Base-by-base conservation (phyloP, 2,329 filamentous ascomycete species). In the Clonostachys byssicola region DNA sequence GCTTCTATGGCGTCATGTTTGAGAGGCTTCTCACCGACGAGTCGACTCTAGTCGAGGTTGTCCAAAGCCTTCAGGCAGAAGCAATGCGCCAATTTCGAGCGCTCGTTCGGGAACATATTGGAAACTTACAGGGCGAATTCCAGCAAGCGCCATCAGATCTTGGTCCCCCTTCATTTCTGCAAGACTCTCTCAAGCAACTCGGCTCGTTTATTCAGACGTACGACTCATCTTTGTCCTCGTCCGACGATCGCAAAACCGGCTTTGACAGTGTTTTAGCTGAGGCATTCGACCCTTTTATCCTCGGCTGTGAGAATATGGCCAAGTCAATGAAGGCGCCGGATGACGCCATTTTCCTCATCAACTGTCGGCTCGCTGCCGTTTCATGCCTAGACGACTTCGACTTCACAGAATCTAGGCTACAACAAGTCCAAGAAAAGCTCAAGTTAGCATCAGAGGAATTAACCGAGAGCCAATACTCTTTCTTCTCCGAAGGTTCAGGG, bases 1-100 rank as follows among this genome's bases (percentile, higher is more conserved):
- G 82, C 39, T 99, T 99, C 67, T 99, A 99, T 68, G 84, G 82
- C 33, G 77, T 82, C 51, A 96, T 92, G 2, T 96, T 97, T 62
- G 72, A 82, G 14, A 92, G 87, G 56, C 74, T 97, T 1, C 73
- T 97, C 1, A 86, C 88, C 3, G 57, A 75, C 3, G 75, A 84
- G 12, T 89, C 89, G 0, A 73, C 78, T 9, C 73, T 96, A 0
- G 74, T 92, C 0, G 83, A 87, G 4, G 77, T 85, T 3, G 80
- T 96, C 45, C 67, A 71, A 5, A 78, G 73, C 4, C 72, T 96
- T 1, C 86, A 94, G 61, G 78, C 82, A 16, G 89, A 89, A 50
- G 89, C 92, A 1, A 73, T 95, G 49, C 78, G 85, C 9, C 89
- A 95, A 60, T 96, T 97, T 72, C 82, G 88, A 45, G 80, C 83